These are phyloP conservation scores for Phytophthora agathidicida DNA, from an alignment of 352 stramenopile species.

Conservation along the genomic window DNA sequence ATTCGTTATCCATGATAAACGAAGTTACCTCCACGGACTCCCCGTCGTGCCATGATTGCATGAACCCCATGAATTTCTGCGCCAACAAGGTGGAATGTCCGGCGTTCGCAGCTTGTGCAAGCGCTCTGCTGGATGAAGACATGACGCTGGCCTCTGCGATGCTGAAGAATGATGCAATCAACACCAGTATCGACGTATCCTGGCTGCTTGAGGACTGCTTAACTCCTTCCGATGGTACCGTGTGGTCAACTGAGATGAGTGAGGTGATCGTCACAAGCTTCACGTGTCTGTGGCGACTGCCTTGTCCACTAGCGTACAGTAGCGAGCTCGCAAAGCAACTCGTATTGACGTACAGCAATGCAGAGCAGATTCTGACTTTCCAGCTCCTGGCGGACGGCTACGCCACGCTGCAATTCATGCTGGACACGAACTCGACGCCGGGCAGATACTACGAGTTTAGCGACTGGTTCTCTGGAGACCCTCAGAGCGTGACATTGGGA, in stretches of 20 bases:
- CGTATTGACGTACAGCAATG: constrained; percentile 11
- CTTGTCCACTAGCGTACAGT: constrained; percentile 16
- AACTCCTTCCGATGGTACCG: constrained; percentile 22
- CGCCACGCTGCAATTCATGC: constrained; percentile 15
- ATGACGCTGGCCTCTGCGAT: constrained; percentile 11
- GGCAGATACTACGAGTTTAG: constrained; percentile 17
- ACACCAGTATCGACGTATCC: constrained; percentile 4
- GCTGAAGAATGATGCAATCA: background rate
- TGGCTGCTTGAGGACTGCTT: constrained; percentile 24
- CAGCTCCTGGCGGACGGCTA: constrained; percentile 2
- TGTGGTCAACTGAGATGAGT: constrained; percentile 14
- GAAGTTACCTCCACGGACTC: too few species aligned
- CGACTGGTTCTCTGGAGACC: constrained; percentile 9
- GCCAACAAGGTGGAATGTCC: constrained; percentile 13
- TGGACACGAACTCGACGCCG: constrained; percentile 8
- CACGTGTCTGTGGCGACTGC: constrained; percentile 16
- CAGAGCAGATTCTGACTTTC: constrained; percentile 16
- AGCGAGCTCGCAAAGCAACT: background rate
- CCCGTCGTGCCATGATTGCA: constrained; percentile 7
- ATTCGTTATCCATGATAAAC: constrained; percentile 3
- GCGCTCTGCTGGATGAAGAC: constrained; percentile 12
- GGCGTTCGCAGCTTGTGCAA: constrained; percentile 13
- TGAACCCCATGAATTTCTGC: constrained; percentile 1
- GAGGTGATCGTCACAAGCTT: constrained; percentile 14
- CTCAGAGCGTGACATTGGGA: background rate